These are phyloP conservation scores for Xylariaceae sp. DNA, from an alignment of 2,329 filamentous ascomycete genomes.

Conservation along the genomic window DNA sequence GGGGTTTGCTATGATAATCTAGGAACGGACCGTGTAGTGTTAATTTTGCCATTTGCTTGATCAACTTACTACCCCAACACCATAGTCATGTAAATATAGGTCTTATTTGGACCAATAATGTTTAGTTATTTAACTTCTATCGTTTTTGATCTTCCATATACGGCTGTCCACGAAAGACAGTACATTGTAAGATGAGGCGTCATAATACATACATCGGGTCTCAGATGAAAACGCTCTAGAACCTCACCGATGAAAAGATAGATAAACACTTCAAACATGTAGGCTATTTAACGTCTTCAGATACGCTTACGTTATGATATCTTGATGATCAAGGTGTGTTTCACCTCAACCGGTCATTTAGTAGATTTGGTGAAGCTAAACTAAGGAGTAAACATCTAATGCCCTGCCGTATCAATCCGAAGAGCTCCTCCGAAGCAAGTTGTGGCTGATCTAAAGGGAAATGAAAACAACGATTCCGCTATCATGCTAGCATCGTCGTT, in stretches of 20 bases:
- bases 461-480: too few relatives aligned
- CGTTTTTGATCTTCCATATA: neutral
- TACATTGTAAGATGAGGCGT: neutral
- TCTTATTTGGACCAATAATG: neutral
- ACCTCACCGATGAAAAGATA: neutral
- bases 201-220: neutral
- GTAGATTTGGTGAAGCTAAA: neutral
- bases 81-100: neutral
- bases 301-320: neutral
- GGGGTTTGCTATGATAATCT: neutral
- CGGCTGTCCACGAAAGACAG: neutral
- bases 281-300: neutral
- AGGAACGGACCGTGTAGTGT: neutral
- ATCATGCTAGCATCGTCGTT: neutral
- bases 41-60: neutral
- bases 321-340: neutral
- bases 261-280: neutral
- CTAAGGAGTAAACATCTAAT: neutral
- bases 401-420: neutral
- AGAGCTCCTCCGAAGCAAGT: neutral
- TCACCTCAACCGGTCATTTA: neutral
- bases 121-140: neutral
- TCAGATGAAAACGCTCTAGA: neutral
- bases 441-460: neutral
- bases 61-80: neutral